These are phyloP conservation scores for Talaromyces proteolyticus DNA, from an alignment of 495 filamentous ascomycete genomes.

Conservation along the genomic window DNA sequence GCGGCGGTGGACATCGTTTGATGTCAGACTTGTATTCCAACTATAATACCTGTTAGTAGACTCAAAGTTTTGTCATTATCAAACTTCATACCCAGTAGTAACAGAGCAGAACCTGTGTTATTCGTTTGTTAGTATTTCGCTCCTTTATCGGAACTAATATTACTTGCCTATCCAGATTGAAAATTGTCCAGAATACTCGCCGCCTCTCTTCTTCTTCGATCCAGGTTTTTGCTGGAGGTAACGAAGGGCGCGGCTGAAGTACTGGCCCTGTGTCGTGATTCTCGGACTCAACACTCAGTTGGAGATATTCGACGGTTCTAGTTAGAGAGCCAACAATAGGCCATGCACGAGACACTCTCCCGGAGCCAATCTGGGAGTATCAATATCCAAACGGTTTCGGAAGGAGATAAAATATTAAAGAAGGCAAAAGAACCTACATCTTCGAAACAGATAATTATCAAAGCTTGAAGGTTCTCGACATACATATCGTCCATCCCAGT, in stretches of 20 bases:
- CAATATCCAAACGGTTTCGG: too few species aligned
- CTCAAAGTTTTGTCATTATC: too few species aligned
- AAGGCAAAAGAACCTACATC: conserved; percentile 15
- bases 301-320: conserved; percentile 27
- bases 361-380: conserved; percentile 22
- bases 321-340: conserved; percentile 28
- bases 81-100: too few species aligned
- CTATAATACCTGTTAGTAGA: too few species aligned
- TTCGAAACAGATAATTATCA: conserved; percentile 26
- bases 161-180: conserved; percentile 40
- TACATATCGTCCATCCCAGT: conserved; percentile 26
- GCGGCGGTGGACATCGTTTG: conserved; percentile 9
- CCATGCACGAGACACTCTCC: conserved; percentile 22
- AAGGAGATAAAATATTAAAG: background rate
- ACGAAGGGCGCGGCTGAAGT: conserved; percentile 16
- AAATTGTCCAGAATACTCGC: conserved; percentile 44
- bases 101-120: too few species aligned
- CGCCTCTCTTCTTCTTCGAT: conserved; percentile 44
- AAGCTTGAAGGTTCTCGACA: conserved; percentile 29
- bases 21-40: conserved; percentile 30
- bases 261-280: conserved; percentile 12
- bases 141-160: too few species aligned
- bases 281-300: conserved; percentile 22
- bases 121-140: too few species aligned
- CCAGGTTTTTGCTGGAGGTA: conserved; percentile 23